Percentiles rank a stretch among this genome's conserved stretches.
Evolutionary conservation across 2,329 filamentous ascomycete genomes (phyloP).

Genomic region (Plectosphaerella sp.): DNA sequence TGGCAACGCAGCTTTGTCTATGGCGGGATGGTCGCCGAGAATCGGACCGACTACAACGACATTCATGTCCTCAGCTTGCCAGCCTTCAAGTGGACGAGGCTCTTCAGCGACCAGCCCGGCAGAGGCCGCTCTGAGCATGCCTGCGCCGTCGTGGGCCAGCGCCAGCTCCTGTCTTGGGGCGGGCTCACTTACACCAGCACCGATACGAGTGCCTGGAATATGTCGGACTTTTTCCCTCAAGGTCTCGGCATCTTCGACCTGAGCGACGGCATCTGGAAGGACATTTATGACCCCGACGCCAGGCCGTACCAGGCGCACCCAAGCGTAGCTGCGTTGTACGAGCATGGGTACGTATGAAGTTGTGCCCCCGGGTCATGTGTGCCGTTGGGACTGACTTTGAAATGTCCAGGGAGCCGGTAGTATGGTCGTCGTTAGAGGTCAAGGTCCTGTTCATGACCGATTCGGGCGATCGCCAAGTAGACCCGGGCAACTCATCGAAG

Average conservation of each 20-base stretch:
- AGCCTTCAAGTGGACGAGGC: conserved; percentile 8
- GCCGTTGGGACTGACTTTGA: background rate
- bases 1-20: conserved; percentile 7
- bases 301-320: conserved; percentile 3
- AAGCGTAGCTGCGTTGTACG: conserved; percentile 6
- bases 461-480: background rate
- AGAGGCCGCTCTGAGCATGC: conserved; percentile 3
- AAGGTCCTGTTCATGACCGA: conserved; percentile 1
- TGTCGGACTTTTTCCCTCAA: conserved; percentile 4
- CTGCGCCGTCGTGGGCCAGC: conserved; percentile 7
- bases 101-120: background rate
- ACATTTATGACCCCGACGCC: conserved; percentile 6
- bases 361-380: rapidly evolving
- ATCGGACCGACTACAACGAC: conserved; percentile 2
- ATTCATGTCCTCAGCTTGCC: conserved; percentile 10
- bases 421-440: conserved; percentile 6
- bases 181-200: background rate
- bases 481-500: background rate
- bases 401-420: background rate
- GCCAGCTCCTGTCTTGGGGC: conserved; percentile 10
- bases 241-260: conserved; percentile 11
- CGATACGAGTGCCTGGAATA: background rate
- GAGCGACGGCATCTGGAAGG: conserved; percentile 5
- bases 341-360: conserved; percentile 2
- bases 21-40: conserved; percentile 6